Percentiles rank a stretch among this genome's conserved stretches.
These are phyloP conservation scores for Lasiosphaeris hirsuta DNA, from an alignment of 495 filamentous ascomycete genomes.

Conservation along the genomic window DNA sequence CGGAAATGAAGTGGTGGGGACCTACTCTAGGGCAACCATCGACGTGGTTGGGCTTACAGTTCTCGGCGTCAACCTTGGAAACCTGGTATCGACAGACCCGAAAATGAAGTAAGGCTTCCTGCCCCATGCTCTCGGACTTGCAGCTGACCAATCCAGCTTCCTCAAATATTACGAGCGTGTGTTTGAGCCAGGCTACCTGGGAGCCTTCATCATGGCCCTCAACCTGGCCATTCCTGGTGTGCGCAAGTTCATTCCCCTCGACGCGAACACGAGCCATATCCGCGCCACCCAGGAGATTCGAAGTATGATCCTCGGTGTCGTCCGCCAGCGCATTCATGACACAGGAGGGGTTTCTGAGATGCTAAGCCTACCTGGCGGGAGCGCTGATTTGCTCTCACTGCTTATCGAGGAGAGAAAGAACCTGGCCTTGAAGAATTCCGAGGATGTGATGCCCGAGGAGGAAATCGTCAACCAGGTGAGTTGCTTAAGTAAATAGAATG, in stretches of 20 bases:
- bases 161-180: conserved; percentile 21
- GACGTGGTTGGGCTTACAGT: conserved; percentile 69
- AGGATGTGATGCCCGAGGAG: conserved; percentile 26
- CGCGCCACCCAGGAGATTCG: conserved; percentile 15
- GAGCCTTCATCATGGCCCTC: conserved; percentile 28
- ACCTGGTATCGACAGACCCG: conserved; percentile 44
- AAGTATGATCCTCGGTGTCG: conserved; percentile 10
- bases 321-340: conserved; percentile 18
- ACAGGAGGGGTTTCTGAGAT: conserved; percentile 13
- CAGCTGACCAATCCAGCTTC: conserved; percentile 7
- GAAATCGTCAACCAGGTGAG: conserved; percentile 24
- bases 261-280: conserved; percentile 23
- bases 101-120: conserved; percentile 14
- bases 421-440: conserved; percentile 10
- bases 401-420: conserved; percentile 23
- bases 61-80: conserved; percentile 63
- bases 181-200: conserved; percentile 25
- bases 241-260: conserved; percentile 20
- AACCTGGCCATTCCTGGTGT: conserved; percentile 22
- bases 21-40: conserved; percentile 44
- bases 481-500: conserved; percentile 43
- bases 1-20: conserved; percentile 8
- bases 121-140: neutral
- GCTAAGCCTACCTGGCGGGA: neutral
- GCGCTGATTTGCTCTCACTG: conserved; percentile 25